Conservation (phyloP, 1,139 yeast species). For the Geotrichum armillariae region DNA sequence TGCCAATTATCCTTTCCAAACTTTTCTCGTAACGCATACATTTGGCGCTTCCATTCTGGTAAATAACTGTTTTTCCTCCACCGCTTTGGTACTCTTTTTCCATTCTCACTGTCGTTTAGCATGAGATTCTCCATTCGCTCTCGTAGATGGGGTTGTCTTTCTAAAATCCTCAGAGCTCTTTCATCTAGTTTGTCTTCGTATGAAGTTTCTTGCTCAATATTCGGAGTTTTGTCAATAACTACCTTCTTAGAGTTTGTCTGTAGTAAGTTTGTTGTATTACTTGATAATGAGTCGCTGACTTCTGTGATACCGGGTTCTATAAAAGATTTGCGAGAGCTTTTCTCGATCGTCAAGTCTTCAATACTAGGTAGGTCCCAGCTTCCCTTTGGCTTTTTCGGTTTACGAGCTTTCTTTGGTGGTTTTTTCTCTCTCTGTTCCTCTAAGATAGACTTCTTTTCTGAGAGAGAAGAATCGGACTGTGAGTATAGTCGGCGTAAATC, state of each 20-base stretch:
- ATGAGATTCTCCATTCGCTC: slow-evolving; percentile 6
- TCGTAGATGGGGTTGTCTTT: slow-evolving; percentile 19
- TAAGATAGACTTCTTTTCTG: background rate
- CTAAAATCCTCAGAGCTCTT: slow-evolving; percentile 15
- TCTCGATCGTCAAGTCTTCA: background rate
- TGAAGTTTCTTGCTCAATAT: background rate
- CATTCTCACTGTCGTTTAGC: slow-evolving; percentile 2
- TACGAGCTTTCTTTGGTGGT: background rate
- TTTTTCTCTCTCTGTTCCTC: background rate
- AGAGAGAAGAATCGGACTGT: background rate
- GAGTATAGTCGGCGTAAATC: background rate
- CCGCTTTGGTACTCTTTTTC: slow-evolving; percentile 40
- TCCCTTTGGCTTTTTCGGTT: slow-evolving; percentile 2
- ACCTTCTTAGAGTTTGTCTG: background rate
- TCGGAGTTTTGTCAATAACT: background rate
- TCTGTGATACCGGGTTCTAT: background rate
- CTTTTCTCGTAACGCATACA: slow-evolving; percentile 58
- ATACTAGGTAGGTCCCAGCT: slow-evolving; percentile 10
- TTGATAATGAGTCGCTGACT: background rate
- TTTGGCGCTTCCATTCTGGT: slow-evolving; percentile 70
- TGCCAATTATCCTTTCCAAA: slow-evolving; percentile 62
- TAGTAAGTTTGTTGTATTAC: background rate
- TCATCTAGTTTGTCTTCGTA: slow-evolving; percentile 13
- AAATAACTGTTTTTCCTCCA: slow-evolving; percentile 45
- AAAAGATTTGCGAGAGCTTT: slow-evolving; percentile 11